phyloP scores from a whole-genome alignment of 345 rosid genomes.

The Euphorbia pulcherrima region DNA sequence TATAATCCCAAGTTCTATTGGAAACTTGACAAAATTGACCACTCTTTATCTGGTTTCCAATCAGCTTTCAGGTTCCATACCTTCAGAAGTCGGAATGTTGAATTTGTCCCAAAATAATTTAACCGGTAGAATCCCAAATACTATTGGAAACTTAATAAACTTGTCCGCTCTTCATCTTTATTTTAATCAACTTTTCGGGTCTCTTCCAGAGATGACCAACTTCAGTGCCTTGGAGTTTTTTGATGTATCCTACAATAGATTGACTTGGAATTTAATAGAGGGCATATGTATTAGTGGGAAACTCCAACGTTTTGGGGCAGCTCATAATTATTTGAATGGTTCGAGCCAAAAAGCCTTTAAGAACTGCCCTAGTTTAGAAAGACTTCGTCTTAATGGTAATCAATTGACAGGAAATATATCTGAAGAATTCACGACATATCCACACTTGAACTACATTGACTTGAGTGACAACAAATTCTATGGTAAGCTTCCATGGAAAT shows the following conservation, averaged over 20 bases:
- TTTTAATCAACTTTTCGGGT: neutral
- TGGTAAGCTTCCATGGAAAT: no score
- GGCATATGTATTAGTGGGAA: neutral
- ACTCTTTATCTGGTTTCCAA: neutral
- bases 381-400: no score
- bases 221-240: no score
- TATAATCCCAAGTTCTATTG: constrained; percentile 27
- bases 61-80: no score
- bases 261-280: neutral
- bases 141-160: no score
- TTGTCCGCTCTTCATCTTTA: no score
- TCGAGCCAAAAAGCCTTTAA: neutral
- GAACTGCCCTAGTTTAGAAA: neutral
- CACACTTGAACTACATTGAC: no score
- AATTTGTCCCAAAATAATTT: neutral
- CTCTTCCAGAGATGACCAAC: neutral
- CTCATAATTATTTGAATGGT: neutral
- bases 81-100: no score
- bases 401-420: no score
- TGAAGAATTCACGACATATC: no score
- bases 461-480: no score
- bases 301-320: neutral
- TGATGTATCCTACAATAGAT: neutral
- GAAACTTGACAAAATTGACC: constrained; percentile 16
- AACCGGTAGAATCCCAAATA: neutral